Evolutionary conservation across 208 protist species (phyloP), one percentile per base, ranked within the genome.

Genomic region (Acanthamoeba triangularis): DNA sequence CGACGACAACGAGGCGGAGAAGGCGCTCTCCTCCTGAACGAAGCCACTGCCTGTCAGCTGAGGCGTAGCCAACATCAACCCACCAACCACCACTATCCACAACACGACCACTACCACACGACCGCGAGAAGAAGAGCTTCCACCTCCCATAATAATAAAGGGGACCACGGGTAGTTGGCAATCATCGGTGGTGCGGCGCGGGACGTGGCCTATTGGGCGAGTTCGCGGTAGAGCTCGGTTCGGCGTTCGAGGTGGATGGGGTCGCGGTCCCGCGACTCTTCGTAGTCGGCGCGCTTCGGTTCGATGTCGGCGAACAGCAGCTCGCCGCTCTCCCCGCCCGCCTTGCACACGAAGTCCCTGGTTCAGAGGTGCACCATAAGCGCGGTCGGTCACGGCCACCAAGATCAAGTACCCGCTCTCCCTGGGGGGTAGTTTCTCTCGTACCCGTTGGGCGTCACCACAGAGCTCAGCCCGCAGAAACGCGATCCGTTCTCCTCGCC

Each of bases 401-500:
- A 63, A 16, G 13, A 16, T 30, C 59, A 65, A 65, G 59, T 8
- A 1, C 3, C 2, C 11, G 16, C 56, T 0, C n/a, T 72, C 28
- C 13, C 14, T 11, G 49, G 49, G 49, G 10, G 49, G 63, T 20
- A 30, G 23, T n/a, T 14, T 28, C 5, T 6, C 35, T 37, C 76
- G 76, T 37, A 87, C 78, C 78, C 78, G n/a, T 54, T 20, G n/a
- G 78, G 78, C 6, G 78, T 11, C 47, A 61, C 52, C 49, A 87
- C 78, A 30, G 49, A 87, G 61, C 47, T 87, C 23, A 87, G 52
- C 4, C 78, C 78, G n/a, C 78, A 87, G 78, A 87, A 87, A 6
- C 28, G 47, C 30, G 78, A 54, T 63, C 78, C 78, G 33, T 61
- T 61, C 78, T 87, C 78, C 37, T 87, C 78, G 41, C 78, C 78